A percentile compares a stretch with the other conserved stretches of the same genome.
Evolutionary conservation across 345 rosid species (phyloP).

Genomic region (Pistacia vera): DNA sequence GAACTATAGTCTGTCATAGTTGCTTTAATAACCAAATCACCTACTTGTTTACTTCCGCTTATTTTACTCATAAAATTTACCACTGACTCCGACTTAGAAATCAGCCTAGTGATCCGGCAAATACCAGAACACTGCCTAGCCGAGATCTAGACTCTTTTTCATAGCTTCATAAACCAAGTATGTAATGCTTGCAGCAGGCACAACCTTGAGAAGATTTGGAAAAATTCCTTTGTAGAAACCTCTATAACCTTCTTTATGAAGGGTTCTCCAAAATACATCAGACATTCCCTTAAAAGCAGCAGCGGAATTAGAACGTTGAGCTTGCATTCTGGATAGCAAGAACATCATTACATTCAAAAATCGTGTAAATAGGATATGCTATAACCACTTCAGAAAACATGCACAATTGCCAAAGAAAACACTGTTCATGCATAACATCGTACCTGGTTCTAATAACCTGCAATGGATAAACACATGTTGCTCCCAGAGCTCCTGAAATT

Average conservation of each 20-base stretch:
- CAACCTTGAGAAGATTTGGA: constrained; percentile 84
- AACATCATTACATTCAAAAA: neutral
- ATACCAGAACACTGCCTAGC: constrained; percentile 16
- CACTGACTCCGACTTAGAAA: constrained; percentile 4
- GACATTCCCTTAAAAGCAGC: constrained; percentile 70
- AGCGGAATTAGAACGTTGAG: constrained; percentile 52
- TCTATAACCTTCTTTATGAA: constrained; percentile 68
- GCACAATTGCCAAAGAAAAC: neutral
- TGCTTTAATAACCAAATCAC: constrained; percentile 35
- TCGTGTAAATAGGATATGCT: neutral
- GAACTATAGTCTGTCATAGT: constrained; percentile 30
- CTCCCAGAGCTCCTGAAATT: constrained; percentile 89
- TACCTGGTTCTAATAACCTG: constrained; percentile 97
- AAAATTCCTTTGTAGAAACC: constrained; percentile 95
- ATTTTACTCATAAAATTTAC: constrained; percentile 29
- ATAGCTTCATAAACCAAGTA: constrained; percentile 76
- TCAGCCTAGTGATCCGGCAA: constrained; percentile 4
- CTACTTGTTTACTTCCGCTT: constrained; percentile 25
- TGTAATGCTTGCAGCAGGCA: constrained; percentile 58
- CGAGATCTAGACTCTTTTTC: constrained; percentile 81
- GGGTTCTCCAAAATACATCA: constrained; percentile 81
- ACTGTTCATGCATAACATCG: constrained; percentile 3
- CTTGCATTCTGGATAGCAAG: constrained; percentile 77
- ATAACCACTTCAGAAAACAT: neutral
- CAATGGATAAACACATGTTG: constrained; percentile 92